Base-by-base conservation (phyloP, 768 basidiomycete species). In the Mycena chlorophos region DNA sequence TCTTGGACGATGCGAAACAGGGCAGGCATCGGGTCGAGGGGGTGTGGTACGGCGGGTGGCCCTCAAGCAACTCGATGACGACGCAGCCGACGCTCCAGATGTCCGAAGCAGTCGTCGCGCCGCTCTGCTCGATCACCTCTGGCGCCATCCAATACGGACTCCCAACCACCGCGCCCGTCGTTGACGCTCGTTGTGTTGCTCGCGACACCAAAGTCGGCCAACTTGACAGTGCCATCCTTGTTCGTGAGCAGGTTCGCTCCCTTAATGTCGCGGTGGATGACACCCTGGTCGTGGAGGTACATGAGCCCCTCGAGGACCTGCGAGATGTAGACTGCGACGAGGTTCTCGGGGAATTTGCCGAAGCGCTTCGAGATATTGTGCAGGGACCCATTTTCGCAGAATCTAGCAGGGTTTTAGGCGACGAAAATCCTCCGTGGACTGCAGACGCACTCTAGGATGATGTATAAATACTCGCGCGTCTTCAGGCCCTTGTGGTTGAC, bases 111-210 rank as follows among this genome's bases (percentile, higher is more conserved):
- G 96, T 97, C 1, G 94, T 95, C 27, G 97, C 96, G 27, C 97
- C 97, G 27, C 88, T 89, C 71, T 99, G 97, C 65, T 99, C 97
- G 55, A 99, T 98, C 43, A 99, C 92, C 72, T 99, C 97, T 2
- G 97, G 97, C 8, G 97, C 95, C 97, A 99, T 99, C 96, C 96
- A 99, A 68, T 99, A 99, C 3, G 96, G 96, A 66, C 92, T 95
- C 4, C 96, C 96, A 37, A 98, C 96, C 2, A 99, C 96, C 12
- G 93, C 91, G 64, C 88, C n/a, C 90, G 68, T 97, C 92, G 43
- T 82, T 82, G 22, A 86, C 86, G 12, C 84, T 81, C 23, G 87
- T 84, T 10, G 90, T 85, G 40, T 80, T 85, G 51, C 87, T 88
- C 12, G 94, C 94, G 19, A 99, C 97, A 49, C 97, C 97, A 66